These are phyloP conservation scores for Thymus mandschuricus DNA, from an alignment of 257 asterid genomes.

Conservation along the genomic window DNA sequence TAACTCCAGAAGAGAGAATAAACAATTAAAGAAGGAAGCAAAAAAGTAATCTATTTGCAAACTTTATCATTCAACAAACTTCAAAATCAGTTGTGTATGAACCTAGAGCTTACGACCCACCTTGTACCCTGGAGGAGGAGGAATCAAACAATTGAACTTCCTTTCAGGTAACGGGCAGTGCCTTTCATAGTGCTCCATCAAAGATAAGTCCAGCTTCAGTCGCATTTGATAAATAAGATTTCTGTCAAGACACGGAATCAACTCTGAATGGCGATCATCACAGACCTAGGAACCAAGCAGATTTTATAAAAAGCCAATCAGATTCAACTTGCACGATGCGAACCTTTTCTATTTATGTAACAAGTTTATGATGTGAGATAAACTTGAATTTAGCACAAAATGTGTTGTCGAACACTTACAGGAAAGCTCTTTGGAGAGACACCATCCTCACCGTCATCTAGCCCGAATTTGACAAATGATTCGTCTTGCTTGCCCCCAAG, in stretches of 20 bases:
- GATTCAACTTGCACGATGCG: constrained; percentile 17
- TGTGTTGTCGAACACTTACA: constrained; percentile 49
- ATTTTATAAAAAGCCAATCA: constrained; percentile 6
- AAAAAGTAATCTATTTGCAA: not conserved
- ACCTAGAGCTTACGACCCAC: constrained; percentile 38
- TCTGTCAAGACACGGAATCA: constrained; percentile 98
- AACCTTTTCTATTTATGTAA: constrained; percentile 12
- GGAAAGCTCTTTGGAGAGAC: constrained; percentile 71
- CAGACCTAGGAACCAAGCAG: constrained; percentile 65
- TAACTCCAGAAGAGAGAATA: constrained; percentile 16
- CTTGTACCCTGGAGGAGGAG: constrained; percentile 98
- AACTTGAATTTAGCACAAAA: constrained; percentile 23
- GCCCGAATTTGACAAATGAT: constrained; percentile 51
- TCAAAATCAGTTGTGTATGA: not conserved
- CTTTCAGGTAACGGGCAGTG: constrained; percentile 97
- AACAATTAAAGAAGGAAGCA: constrained; percentile 22
- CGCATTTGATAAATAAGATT: constrained; percentile 88
- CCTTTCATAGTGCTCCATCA: constrained; percentile 99
- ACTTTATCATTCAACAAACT: constrained; percentile 7
- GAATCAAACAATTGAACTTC: constrained; percentile 86
- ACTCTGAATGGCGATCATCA: constrained; percentile 96
- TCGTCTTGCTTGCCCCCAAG: constrained; percentile 67
- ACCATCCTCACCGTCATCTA: constrained; percentile 73
- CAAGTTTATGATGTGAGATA: constrained; percentile 12
- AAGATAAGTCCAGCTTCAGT: constrained; percentile 82